Conservation (phyloP, 2,329 filamentous ascomycete genomes). For the Penicillium sp. region DNA sequence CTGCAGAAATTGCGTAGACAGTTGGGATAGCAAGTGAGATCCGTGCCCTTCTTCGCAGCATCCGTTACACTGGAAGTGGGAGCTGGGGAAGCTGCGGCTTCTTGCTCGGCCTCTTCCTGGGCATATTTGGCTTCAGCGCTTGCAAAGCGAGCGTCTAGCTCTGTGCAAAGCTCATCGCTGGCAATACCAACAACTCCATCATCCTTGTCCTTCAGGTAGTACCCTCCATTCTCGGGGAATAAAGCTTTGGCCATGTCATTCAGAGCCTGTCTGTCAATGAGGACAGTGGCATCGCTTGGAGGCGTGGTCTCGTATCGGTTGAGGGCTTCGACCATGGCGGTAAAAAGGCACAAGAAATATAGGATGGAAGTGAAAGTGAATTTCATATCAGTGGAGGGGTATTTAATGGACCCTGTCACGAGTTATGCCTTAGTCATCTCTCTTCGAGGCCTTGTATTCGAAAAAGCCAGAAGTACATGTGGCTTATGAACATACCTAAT, state of each 20-base stretch:
- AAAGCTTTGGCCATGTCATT: neutral
- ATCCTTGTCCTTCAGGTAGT: neutral
- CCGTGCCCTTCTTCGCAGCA: neutral
- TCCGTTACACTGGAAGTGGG: neutral
- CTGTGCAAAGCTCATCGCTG: neutral
- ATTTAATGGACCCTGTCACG: neutral
- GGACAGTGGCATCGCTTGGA: neutral
- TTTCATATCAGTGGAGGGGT: neutral
- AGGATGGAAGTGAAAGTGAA: neutral
- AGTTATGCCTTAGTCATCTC: neutral
- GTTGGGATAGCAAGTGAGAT: too few relatives aligned
- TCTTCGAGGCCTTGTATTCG: neutral
- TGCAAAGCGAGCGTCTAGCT: neutral
- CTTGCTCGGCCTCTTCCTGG: neutral
- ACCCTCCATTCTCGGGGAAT: neutral
- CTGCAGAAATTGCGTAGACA: too few relatives aligned
- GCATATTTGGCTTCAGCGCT: neutral
- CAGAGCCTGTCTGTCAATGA: neutral
- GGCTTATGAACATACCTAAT: neutral
- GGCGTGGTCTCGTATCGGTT: neutral
- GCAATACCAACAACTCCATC: neutral
- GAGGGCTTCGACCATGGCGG: neutral
- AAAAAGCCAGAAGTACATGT: neutral
- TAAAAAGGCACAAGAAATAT: neutral
- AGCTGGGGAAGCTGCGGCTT: neutral